These are phyloP conservation scores for Monosporascus sp. DNA, from an alignment of 2,329 filamentous ascomycete species.

Conservation along the genomic window DNA sequence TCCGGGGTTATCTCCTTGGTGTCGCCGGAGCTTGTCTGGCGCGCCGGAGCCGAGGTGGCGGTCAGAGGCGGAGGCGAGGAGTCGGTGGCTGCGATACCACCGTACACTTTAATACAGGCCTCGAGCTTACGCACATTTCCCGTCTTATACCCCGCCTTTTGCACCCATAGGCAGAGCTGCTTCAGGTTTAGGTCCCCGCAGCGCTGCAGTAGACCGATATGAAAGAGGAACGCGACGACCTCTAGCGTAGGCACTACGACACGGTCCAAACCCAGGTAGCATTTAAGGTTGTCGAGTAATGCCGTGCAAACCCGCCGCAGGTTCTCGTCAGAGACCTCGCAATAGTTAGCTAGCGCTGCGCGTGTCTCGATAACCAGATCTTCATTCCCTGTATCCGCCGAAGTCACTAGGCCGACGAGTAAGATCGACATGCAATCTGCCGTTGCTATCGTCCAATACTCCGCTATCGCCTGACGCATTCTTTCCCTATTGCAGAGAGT, in stretches of 20 bases:
- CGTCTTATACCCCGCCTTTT: slow-evolving; percentile 78
- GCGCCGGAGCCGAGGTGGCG: background rate
- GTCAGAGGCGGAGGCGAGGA: background rate
- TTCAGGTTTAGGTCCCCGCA: slow-evolving; percentile 39
- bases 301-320: slow-evolving; percentile 43
- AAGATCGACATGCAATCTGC: slow-evolving; percentile 46
- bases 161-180: slow-evolving; percentile 62
- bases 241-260: slow-evolving; percentile 72
- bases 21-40: background rate
- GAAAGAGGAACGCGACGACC: slow-evolving; percentile 70
- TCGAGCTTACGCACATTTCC: slow-evolving; percentile 77
- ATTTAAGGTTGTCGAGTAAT: slow-evolving; percentile 49
- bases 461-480: slow-evolving; percentile 32
- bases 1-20: slow-evolving; percentile 11
- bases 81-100: slow-evolving; percentile 49
- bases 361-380: slow-evolving; percentile 66
- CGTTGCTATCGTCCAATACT: slow-evolving; percentile 26
- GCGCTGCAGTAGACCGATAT: slow-evolving; percentile 47
- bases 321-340: slow-evolving; percentile 33
- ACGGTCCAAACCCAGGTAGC: slow-evolving; percentile 57
- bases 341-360: slow-evolving; percentile 55
- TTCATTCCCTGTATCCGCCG: slow-evolving; percentile 73
- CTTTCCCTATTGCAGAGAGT: slow-evolving; percentile 33
- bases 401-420: slow-evolving; percentile 64
- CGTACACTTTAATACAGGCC: slow-evolving; percentile 75